These are phyloP conservation scores for Pseudozyma hubeiensis DNA, from an alignment of 1,284 basidiomycete species.

Conservation along the genomic window DNA sequence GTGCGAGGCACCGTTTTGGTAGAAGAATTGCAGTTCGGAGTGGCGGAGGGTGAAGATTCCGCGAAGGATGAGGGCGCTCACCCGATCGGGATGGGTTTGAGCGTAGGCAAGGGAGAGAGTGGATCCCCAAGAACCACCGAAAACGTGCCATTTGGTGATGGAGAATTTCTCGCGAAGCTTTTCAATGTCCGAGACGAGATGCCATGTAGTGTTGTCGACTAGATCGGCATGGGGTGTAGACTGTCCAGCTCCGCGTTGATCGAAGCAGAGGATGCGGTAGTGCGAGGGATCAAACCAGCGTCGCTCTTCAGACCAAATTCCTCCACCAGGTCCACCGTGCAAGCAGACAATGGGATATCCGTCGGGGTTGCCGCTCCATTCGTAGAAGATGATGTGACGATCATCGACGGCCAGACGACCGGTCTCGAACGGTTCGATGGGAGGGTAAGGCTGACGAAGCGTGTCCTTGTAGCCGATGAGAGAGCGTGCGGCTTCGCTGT, in stretches of 20 bases:
- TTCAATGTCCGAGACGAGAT: conserved; percentile 90
- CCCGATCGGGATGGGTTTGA: conserved; percentile 83
- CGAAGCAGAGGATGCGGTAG: conserved; percentile 70
- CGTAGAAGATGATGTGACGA: conserved; percentile 60
- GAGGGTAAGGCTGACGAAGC: conserved; percentile 53
- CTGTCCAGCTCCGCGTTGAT: conserved; percentile 78
- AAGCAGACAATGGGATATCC: conserved; percentile 63
- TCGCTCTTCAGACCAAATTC: conserved; percentile 51
- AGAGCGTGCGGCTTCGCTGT: conserved; percentile 43
- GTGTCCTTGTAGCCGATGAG: conserved; percentile 43
- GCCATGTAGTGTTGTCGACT: conserved; percentile 93
- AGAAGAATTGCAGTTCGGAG: conserved; percentile 89
- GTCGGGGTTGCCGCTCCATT: conserved; percentile 55
- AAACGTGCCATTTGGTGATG: conserved; percentile 63
- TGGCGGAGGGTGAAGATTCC: conserved; percentile 89
- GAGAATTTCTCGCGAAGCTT: conserved; percentile 78
- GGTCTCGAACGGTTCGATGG: conserved; percentile 59
- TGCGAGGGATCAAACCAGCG: conserved; percentile 65
- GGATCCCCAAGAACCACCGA: conserved; percentile 77
- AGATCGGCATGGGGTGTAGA: conserved; percentile 82
- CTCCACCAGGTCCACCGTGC: conserved; percentile 67
- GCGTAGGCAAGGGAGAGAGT: conserved; percentile 87
- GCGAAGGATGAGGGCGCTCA: conserved; percentile 83
- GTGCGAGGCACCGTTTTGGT: conserved; percentile 77
- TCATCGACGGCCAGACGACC: conserved; percentile 52